Evolutionary conservation across 2,329 filamentous ascomycete species (phyloP).

Genomic region (Ophiosphaerella narmari): DNA sequence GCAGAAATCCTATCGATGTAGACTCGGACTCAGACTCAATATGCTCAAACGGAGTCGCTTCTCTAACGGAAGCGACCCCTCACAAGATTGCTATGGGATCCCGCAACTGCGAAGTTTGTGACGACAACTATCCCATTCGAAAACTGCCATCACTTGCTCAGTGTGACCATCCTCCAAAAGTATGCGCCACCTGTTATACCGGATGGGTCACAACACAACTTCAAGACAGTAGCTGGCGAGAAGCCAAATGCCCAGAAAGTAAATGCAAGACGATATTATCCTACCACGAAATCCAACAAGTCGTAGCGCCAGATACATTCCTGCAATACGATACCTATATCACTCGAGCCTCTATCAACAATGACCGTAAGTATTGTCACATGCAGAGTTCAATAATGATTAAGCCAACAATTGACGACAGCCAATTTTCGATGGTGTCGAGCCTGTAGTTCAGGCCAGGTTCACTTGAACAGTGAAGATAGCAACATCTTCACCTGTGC

Average conservation of each 20-base stretch:
- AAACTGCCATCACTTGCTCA: conserved; percentile 26
- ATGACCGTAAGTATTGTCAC: conserved; percentile 30
- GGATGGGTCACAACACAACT: conserved; percentile 48
- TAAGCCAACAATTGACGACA: not conserved
- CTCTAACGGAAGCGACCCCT: too few species aligned
- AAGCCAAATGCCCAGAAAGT: conserved; percentile 55
- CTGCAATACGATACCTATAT: conserved; percentile 49
- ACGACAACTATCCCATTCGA: conserved; percentile 12
- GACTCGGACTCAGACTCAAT: conserved; percentile 5
- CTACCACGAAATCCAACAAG: conserved; percentile 50
- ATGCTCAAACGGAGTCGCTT: too few species aligned
- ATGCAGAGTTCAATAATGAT: not conserved
- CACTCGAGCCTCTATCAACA: conserved; percentile 50
- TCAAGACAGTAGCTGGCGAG: conserved; percentile 48
- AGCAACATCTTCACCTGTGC: conserved; percentile 53
- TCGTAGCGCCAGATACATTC: conserved; percentile 24
- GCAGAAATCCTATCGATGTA: conserved; percentile 11
- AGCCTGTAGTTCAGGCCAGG: conserved; percentile 57
- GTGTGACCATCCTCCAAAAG: conserved; percentile 43
- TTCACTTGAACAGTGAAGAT: conserved; percentile 54
- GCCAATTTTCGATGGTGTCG: conserved; percentile 62
- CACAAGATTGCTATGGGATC: too few species aligned
- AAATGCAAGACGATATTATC: conserved; percentile 54
- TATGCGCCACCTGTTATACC: conserved; percentile 45
- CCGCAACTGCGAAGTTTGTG: conserved; percentile 27